Base-by-base conservation (phyloP, 176 grass and related monocot species). In the Thinopyrum elongatum region DNA sequence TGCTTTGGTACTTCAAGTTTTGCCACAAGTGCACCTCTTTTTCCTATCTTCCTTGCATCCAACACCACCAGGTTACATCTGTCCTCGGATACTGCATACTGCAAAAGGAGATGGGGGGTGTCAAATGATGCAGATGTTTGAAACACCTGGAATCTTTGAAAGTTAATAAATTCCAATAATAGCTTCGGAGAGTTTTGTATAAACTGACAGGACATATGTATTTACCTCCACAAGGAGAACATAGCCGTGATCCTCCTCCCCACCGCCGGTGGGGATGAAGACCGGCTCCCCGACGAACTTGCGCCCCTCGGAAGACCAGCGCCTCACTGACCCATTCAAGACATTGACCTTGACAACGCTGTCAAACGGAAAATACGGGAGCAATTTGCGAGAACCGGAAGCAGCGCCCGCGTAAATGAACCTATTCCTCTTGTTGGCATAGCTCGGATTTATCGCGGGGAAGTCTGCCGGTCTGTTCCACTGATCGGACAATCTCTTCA, bases 181-280 rank as follows among this genome's bases (percentile, higher is more conserved):
- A 72, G 0, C 10, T 41, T 23, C 21, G 9, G 3, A 25, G 36
- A 44, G n/a, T 73, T 46, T 19, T 46, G 0, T 8, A 77, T 13
- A 42, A 29, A 66, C 22, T 80, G 29, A 83, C 7, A 7, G 27
- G 60, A 63, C 21, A 26, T 25, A n/a, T 71, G 5, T 30, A 47
- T 38, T 80, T 80, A 96, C 97, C 97, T 99, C 97, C 3, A 96
- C 86, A n/a, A 96, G 84, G 33, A 98, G 75, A 87, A 99, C 86
- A 41, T 99, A 99, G 10, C 97, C 97, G 8, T 94, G 87, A 11
- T 96, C 97, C 72, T 96, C 97, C 72, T 96, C 94, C 27, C 83
- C 59, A 0, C 28, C 26, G 35, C 86, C 94, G 79, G 75, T 90
- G 0, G 86, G 88, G 70, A 96, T 35, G 88, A 96, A 99, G 19